These are phyloP conservation scores for Chaetomiaceae sp. DNA, from an alignment of 2,329 filamentous ascomycete species.

Conservation along the genomic window DNA sequence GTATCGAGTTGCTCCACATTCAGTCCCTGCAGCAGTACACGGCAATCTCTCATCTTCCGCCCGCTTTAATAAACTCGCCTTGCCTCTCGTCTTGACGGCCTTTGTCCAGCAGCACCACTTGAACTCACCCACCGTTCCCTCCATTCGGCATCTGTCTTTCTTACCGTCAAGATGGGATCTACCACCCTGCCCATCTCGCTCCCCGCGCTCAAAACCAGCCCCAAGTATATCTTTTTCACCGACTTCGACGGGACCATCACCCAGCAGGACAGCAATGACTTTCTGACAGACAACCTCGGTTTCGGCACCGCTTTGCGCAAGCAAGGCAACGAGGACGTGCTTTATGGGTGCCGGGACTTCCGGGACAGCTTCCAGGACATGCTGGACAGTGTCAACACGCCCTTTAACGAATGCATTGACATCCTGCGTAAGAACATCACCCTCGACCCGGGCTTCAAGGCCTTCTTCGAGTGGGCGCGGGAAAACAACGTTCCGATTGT, in stretches of 20 bases:
- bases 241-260: constrained; percentile 98
- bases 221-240: constrained; percentile 95
- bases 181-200: constrained; percentile 37
- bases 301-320: constrained; percentile 69
- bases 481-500: constrained; percentile 85
- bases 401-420: constrained; percentile 77
- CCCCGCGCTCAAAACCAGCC: constrained; percentile 61
- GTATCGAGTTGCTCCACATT: neutral
- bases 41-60: too few relatives aligned
- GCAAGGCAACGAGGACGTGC: constrained; percentile 70
- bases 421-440: constrained; percentile 77
- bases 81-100: too few relatives aligned
- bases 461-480: constrained; percentile 80
- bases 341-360: constrained; percentile 67
- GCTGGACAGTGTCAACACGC: constrained; percentile 79
- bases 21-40: too few relatives aligned
- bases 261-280: constrained; percentile 61
- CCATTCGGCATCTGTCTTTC: neutral
- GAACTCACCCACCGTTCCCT: neutral
- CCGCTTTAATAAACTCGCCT: too few relatives aligned
- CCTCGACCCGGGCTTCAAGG: constrained; percentile 81
- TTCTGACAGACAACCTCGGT: constrained; percentile 85
- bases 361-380: constrained; percentile 85
- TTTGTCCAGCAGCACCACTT: too few relatives aligned
- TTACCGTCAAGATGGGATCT: constrained; percentile 39